A percentile compares a stretch with the other conserved stretches of the same genome.
Conservation (phyloP, 306 rosid species). For the Vicia faba region DNA sequence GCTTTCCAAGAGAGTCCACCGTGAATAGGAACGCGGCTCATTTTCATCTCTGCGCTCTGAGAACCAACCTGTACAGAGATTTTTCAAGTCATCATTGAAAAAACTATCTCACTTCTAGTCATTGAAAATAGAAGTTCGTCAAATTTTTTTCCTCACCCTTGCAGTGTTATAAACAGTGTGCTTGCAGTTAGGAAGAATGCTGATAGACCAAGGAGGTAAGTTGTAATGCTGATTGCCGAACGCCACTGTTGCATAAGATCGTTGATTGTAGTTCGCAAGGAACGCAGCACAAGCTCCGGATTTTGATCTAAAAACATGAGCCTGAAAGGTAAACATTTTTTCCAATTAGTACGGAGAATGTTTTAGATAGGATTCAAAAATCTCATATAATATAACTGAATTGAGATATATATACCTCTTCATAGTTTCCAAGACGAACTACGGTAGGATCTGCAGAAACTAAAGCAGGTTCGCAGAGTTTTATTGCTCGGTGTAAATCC, state of each 20-base stretch:
- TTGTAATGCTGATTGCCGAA: conserved; percentile 86
- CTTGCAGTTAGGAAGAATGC: conserved; percentile 97
- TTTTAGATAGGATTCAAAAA: conserved; percentile 24
- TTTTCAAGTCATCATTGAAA: conserved; percentile 21
- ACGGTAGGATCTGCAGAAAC: conserved; percentile 75
- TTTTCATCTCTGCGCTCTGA: conserved; percentile 80
- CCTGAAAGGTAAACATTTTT: conserved; percentile 49
- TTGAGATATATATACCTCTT: conserved; percentile 59
- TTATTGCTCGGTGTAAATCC: conserved; percentile 94
- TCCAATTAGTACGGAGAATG: conserved; percentile 13
- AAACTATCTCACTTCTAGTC: not conserved
- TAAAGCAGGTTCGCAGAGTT: conserved; percentile 89
- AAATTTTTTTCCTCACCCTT: conserved; percentile 69
- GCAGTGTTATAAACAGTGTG: conserved; percentile 94
- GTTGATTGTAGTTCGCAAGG: conserved; percentile 78
- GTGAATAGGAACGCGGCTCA: conserved; percentile 82
- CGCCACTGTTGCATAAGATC: conserved; percentile 67
- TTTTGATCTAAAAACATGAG: conserved; percentile 81
- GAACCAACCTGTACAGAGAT: conserved; percentile 70
- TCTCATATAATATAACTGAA: conserved; percentile 27
- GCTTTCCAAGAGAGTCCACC: conserved; percentile 89
- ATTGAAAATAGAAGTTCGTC: conserved; percentile 11
- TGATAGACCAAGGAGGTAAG: conserved; percentile 97
- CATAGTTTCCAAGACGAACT: conserved; percentile 65
- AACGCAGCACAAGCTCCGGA: conserved; percentile 96